Conservation (phyloP, 2,329 filamentous ascomycete species). For the Fusarium tricinctum region DNA sequence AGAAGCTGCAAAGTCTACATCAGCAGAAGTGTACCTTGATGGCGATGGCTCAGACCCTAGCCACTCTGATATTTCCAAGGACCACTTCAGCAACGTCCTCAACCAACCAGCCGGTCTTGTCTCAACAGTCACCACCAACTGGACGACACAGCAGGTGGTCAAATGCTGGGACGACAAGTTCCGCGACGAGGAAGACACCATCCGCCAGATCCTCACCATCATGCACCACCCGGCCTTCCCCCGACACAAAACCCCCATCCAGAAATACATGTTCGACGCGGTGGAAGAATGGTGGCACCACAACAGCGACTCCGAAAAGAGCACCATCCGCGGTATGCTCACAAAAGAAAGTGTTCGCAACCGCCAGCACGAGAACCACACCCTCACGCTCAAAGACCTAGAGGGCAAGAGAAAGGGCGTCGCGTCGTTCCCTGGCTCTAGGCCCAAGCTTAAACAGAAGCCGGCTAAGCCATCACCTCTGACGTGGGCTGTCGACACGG, state of each 20-base stretch:
- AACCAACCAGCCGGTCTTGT: conserved; percentile 50
- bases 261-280: conserved; percentile 84
- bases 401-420: conserved; percentile 46
- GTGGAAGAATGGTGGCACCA: conserved; percentile 82
- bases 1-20: conserved; percentile 66
- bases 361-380: conserved; percentile 50
- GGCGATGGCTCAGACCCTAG: conserved; percentile 83
- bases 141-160: conserved; percentile 49
- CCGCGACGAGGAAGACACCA: conserved; percentile 78
- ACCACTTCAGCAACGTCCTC: conserved; percentile 81
- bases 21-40: conserved; percentile 73
- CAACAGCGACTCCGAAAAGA: conserved; percentile 41
- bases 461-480: conserved; percentile 43
- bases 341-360: conserved; percentile 48
- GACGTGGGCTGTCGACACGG: conserved; percentile 41
- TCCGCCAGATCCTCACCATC: conserved; percentile 79
- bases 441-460: conserved; percentile 42
- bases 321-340: conserved; percentile 43
- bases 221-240: conserved; percentile 90
- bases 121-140: conserved; percentile 50
- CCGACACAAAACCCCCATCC: conserved; percentile 75
- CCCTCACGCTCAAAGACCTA: conserved; percentile 46
- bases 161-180: conserved; percentile 77
- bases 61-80: conserved; percentile 83
- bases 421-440: conserved; percentile 48